Base-by-base conservation (phyloP, 495 filamentous ascomycete species). In the Aspergillus funiculosus region DNA sequence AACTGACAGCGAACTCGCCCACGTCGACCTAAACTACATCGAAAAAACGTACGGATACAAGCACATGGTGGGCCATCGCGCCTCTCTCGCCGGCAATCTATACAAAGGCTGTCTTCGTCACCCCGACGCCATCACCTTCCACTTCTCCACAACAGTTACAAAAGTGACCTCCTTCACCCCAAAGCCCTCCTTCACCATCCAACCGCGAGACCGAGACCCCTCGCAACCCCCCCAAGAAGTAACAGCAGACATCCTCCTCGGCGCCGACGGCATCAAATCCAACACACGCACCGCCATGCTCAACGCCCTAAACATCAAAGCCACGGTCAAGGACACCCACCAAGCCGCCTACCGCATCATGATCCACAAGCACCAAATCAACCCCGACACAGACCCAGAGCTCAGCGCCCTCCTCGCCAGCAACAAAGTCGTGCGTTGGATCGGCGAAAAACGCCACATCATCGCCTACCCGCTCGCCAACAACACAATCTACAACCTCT, bases 291-390 rank as follows among this genome's bases (percentile, higher is more conserved):
- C 71, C 6, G 67, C 73, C 28, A 79, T 90, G 72, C 74, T 88
- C 11, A 65, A 72, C 39, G 50, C 61, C 13, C 65, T 85, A 5
- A 67, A 72, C 47, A 64, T 77, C 51, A 50, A 70, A 6, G 76
- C 76, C 18, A 67, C 77, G 40, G 78, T 86, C 59, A 71, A 79
- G 43, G 83, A 89, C 57, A 89, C 82, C 24, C 72, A 83, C 22
- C 81, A 90, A 58, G 85, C 85, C 11, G 86, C 85, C n/a, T 91
- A 89, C 72, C 77, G 86, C 10, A 89, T 92, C 68, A 85, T 90
- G 81, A 78, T 90, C 46, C 74, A 71, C 41, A 78, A 81, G 11
- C 70, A 76, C 31, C 74, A 87, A 51, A 80, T 87, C 76, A 65
- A 71, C 45, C 57, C 28, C 3, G 28, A 9, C 3, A 30, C 73